Evolutionary conservation across 2,329 filamentous ascomycete species (phyloP), one percentile per base, ranked within the genome.

Genomic region (Emmonsia crescens): DNA sequence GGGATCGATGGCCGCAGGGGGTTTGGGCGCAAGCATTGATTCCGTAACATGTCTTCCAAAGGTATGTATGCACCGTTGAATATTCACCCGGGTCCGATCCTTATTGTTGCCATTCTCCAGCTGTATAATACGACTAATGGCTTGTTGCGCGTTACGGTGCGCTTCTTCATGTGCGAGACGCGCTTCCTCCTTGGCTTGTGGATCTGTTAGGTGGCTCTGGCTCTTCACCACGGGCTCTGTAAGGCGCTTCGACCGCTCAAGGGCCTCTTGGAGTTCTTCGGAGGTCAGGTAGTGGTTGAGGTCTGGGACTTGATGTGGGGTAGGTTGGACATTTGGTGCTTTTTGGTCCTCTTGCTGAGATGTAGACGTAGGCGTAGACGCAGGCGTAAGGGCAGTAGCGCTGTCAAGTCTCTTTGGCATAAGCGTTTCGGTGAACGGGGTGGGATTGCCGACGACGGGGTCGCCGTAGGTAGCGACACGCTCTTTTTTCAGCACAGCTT

Each of bases 11-110:
- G 68, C 78, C 70, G 63, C 72, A 64, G 71, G 71, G 56, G 71
- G 79, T 69, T 86, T 88, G 0, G 85, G 85, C 29, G 82, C 81
- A 36, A 99, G 82, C 3, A 77, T 73, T 9, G 75, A 69, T 75
- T 99, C 94, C 1, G 94, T 99, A 68, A 88, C 85, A 80, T 99
- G 94, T 57, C 94, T 86, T 57, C 94, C 94, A 70, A 99, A 96
- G 2, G 85, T 87, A 64, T 92, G 84, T 66, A 99, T 83, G 74
- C 92, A 95, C 64, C 91, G 86, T 67, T 86, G 83, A 68, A 93
- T 87, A 72, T 96, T 96, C 71, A 89, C 85, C 67, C 91, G 87
- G 68, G 87, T 85, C 59, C 85, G 84, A 70, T 96, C 90, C 74
- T 88, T 88, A 67, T 84, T 86, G 74, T 84, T 93, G 68, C 85